phyloP scores from a whole-genome alignment of 352 stramenopile genomes.

The Phytopythium litorale region DNA sequence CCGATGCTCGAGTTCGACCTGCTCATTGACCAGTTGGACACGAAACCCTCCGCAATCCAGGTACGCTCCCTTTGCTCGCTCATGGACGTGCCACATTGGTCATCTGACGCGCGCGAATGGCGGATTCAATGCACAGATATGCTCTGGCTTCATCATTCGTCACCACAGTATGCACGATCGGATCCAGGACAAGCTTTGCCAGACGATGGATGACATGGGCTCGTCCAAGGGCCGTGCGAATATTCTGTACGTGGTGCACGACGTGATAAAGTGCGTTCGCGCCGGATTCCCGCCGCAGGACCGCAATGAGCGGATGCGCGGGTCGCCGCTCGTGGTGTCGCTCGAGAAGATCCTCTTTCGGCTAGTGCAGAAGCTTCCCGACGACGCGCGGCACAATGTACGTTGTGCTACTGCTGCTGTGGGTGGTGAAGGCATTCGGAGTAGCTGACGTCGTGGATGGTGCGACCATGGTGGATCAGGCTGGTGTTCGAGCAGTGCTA shows the following conservation, averaged over 20 bases:
- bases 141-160: conserved; percentile 81
- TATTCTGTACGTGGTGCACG: conserved; percentile 81
- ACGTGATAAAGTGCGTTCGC: conserved; percentile 76
- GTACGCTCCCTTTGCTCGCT: conserved; percentile 22
- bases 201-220: conserved; percentile 59
- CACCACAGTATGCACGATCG: conserved; percentile 67
- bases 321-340: conserved; percentile 59
- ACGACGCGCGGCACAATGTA: conserved; percentile 65
- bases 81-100: not conserved
- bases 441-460: not conserved
- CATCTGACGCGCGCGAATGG: not conserved
- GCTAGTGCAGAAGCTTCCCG: conserved; percentile 56
- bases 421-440: not conserved
- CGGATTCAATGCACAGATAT: conserved; percentile 34
- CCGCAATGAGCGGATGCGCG: conserved; percentile 72
- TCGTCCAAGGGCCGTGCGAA: conserved; percentile 68
- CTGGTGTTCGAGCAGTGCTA: conserved; percentile 69
- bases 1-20: conserved; percentile 85
- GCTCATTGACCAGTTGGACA: conserved; percentile 80
- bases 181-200: conserved; percentile 64
- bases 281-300: conserved; percentile 65
- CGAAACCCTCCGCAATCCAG: conserved; percentile 81
- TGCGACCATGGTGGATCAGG: conserved; percentile 18
- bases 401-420: conserved; percentile 11
- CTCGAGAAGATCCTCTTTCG: conserved; percentile 62